A percentile compares a stretch with the other conserved stretches of the same genome.
phyloP scores from a whole-genome alignment of 1,139 yeast genomes.

The Pichia sp. region DNA sequence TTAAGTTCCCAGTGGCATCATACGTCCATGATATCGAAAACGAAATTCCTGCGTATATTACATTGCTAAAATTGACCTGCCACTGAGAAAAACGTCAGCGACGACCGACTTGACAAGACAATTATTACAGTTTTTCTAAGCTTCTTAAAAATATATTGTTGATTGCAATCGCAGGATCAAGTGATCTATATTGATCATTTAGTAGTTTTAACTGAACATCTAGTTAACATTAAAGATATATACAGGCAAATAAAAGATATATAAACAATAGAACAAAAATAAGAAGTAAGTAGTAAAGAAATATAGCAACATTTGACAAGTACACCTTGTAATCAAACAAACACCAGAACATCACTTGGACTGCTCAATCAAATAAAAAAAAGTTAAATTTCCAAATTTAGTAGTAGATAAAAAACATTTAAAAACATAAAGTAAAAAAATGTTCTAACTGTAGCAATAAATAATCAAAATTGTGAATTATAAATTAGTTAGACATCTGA shows the following conservation, averaged over 20 bases:
- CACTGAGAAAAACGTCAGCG: background rate
- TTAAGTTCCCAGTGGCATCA: background rate
- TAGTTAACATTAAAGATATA: background rate
- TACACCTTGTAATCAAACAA: background rate
- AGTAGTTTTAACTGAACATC: background rate
- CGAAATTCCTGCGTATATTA: background rate
- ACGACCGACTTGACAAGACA: background rate
- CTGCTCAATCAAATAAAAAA: background rate
- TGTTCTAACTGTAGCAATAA: background rate
- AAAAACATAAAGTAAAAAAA: background rate
- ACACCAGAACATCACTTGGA: background rate
- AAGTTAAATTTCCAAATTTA: conserved; percentile 1
- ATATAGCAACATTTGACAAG: background rate
- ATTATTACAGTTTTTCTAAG: background rate
- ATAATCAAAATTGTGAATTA: background rate
- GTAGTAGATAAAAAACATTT: background rate
- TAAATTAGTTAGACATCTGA: background rate
- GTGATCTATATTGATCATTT: background rate
- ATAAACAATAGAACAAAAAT: background rate
- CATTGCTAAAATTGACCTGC: background rate
- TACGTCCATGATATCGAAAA: background rate
- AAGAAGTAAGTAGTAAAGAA: background rate
- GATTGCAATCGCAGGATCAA: too few species aligned
- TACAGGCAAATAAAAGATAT: background rate
- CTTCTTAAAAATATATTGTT: too few species aligned